Evolutionary conservation across 257 asterid genomes (phyloP), one percentile per base, ranked within the genome.

Genomic region (Solanum lycopersicoides): DNA sequence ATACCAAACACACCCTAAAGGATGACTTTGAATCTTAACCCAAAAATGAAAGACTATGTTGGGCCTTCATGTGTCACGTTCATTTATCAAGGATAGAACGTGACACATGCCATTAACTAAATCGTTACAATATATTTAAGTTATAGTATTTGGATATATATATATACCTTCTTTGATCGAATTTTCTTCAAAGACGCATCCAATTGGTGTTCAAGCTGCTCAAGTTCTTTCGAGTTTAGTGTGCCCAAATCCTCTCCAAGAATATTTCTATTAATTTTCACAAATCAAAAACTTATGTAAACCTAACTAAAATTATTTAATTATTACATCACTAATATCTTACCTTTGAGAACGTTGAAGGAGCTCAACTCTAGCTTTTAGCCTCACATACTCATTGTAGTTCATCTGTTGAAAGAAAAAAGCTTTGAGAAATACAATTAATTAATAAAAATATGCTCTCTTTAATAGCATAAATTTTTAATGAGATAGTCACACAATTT

Each of bases 311-410:
- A 20, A 20, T 20, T 21, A 56, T 59, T 63, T n/a, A 63, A 63
- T 63, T 63, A 63, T 63, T 63, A 63, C 16, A 63, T 63, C 32
- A 10, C 16, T 23, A 10, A 63, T 63, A n/a, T 10, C 32, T 63
- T 63, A 89, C 91, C 91, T 89, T 68, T 89, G 90, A 88, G 88
- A 88, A 73, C 74, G 89, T 86, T 89, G 90, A 63, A 89, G 91
- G 69, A 86, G 86, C 79, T 89, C 90, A 75, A 88, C 91, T 83
- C 89, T 88, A 30, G 91, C 89, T 65, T 89, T 89, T 68, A 89
- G 90, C 86, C 82, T 89, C 87, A 89, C 65, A 86, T 89, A 89
- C 53, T 89, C 90, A 34, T 89, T 88, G 65, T 89, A 89, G 73
- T 68, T 85, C 44, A 66, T 83, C 91, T 88, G 90, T 13, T 18